Conservation (phyloP, 2,329 filamentous ascomycete genomes). For the Penicillium carneum region DNA sequence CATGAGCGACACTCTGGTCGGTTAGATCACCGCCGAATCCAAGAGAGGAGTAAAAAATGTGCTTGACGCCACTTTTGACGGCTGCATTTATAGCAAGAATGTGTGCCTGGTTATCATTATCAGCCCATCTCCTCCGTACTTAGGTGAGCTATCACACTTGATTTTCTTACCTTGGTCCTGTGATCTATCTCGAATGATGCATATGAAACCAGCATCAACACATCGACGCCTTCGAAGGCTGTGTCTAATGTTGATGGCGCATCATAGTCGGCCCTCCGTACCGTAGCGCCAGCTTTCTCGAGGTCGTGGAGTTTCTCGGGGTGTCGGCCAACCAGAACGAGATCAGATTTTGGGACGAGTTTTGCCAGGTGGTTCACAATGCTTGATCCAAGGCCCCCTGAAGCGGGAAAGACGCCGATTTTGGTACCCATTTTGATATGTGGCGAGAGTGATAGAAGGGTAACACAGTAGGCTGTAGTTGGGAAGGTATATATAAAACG, state of each 20-base stretch:
- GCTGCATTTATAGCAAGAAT: slow-evolving; percentile 62
- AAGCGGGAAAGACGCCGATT: slow-evolving; percentile 56
- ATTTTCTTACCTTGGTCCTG: slow-evolving; percentile 48
- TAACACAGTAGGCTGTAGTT: not conserved
- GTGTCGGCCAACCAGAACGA: slow-evolving; percentile 58
- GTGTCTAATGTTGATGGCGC: slow-evolving; percentile 53
- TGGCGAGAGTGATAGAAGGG: not conserved
- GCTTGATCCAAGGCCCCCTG: slow-evolving; percentile 61
- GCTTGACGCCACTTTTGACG: slow-evolving; percentile 58
- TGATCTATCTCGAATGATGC: slow-evolving; percentile 59
- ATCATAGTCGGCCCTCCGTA: slow-evolving; percentile 60
- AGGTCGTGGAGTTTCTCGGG: slow-evolving; percentile 32
- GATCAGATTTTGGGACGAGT: slow-evolving; percentile 53
- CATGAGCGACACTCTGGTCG: slow-evolving; percentile 55
- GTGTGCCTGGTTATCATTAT: slow-evolving; percentile 45
- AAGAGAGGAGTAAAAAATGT: slow-evolving; percentile 67
- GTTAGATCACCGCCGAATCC: slow-evolving; percentile 59
- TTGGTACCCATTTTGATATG: slow-evolving; percentile 28
- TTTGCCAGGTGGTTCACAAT: slow-evolving; percentile 59
- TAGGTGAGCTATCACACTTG: not conserved
- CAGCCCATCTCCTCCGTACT: not conserved
- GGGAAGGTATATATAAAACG: not conserved
- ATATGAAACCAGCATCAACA: slow-evolving; percentile 64
- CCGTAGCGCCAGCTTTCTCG: slow-evolving; percentile 32
- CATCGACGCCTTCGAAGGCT: slow-evolving; percentile 60